Evolutionary conservation across 805 yeast species (phyloP).

Genomic region (Candida incommunis): DNA sequence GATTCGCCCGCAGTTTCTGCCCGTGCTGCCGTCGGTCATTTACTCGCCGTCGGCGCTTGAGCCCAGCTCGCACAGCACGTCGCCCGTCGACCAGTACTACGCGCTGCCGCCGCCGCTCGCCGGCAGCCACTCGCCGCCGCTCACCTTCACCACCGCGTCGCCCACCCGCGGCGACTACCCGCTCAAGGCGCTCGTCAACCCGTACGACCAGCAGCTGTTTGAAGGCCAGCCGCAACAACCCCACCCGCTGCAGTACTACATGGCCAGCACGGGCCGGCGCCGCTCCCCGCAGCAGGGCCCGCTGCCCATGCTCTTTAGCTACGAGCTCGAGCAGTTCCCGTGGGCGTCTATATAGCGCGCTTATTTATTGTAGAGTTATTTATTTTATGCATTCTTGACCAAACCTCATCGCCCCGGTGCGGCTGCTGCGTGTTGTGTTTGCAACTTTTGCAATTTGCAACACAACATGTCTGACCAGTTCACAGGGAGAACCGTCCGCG

Average conservation of each 20-base stretch:
- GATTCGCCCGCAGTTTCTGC: neutral
- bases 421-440: no score
- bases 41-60: constrained; percentile 1
- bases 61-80: neutral
- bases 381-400: neutral
- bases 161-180: neutral
- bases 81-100: neutral
- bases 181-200: constrained; percentile 1
- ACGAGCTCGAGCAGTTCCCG: neutral
- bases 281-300: neutral
- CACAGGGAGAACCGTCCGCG: constrained; percentile 12
- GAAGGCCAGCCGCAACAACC: neutral
- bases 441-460: neutral
- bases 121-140: neutral
- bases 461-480: constrained; percentile 12
- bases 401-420: no score
- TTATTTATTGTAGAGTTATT: neutral
- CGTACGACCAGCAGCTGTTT: neutral
- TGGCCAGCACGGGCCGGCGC: neutral
- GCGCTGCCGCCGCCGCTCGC: neutral
- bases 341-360: neutral
- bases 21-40: neutral
- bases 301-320: constrained; percentile 1
- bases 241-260: constrained; percentile 1
- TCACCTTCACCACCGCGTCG: neutral